Evolutionary conservation across 1,284 basidiomycete genomes (phyloP).

Genomic region (Mycena sp.): DNA sequence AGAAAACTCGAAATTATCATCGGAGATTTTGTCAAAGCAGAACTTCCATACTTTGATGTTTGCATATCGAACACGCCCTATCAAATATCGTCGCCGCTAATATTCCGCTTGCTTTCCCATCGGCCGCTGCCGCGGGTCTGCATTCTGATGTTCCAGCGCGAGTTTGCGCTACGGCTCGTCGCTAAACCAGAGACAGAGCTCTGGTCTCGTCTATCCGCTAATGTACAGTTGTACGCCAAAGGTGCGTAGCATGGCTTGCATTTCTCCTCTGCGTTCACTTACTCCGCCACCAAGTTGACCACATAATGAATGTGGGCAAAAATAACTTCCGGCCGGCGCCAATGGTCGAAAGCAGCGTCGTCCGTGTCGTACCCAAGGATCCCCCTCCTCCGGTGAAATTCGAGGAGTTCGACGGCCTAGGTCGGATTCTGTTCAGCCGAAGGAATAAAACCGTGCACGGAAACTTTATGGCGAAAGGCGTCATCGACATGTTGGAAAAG

Average conservation of each 20-base stretch:
- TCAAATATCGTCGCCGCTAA: constrained; percentile 97
- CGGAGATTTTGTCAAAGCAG: constrained; percentile 87
- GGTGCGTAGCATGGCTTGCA: neutral
- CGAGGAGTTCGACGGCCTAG: constrained; percentile 97
- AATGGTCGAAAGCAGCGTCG: constrained; percentile 93
- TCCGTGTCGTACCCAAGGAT: constrained; percentile 91
- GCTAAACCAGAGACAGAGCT: constrained; percentile 87
- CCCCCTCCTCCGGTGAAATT: constrained; percentile 96
- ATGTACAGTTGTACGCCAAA: constrained; percentile 91
- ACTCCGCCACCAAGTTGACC: constrained; percentile 71
- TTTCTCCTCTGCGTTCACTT: neutral
- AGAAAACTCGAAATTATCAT: constrained; percentile 35
- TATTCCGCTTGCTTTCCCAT: constrained; percentile 97
- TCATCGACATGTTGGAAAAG: constrained; percentile 93
- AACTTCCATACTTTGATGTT: constrained; percentile 97
- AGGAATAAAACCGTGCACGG: constrained; percentile 93
- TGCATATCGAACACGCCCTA: constrained; percentile 99
- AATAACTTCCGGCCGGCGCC: constrained; percentile 98
- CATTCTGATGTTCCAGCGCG: constrained; percentile 99
- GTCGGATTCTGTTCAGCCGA: constrained; percentile 87
- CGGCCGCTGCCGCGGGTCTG: constrained; percentile 94
- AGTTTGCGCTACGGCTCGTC: constrained; percentile 94
- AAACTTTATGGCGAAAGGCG: constrained; percentile 92
- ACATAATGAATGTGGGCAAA: constrained; percentile 95
- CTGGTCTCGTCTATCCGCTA: constrained; percentile 96